Percentiles rank a stretch among this genome's conserved stretches.
These are phyloP conservation scores for Ustilago shanxiensis DNA, from an alignment of 1,284 basidiomycete species.

Conservation along the genomic window DNA sequence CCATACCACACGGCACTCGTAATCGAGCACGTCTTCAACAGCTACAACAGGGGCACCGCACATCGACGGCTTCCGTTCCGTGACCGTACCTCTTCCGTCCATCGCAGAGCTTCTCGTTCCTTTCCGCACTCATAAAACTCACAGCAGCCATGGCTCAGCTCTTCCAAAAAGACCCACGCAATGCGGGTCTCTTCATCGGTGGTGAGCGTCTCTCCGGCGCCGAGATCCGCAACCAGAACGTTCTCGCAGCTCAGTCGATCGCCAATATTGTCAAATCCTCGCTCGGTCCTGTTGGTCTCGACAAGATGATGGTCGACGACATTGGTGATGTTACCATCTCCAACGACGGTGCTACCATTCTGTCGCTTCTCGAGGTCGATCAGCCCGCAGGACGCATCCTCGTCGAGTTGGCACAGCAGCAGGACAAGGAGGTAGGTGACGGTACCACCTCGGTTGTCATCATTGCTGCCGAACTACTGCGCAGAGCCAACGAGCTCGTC, in stretches of 20 bases:
- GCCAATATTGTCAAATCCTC: slow-evolving; percentile 98
- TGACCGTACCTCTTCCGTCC: not conserved
- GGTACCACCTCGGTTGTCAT: slow-evolving; percentile 99
- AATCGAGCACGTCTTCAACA: not conserved
- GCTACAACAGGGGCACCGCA: not conserved
- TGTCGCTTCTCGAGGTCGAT: slow-evolving; percentile 88
- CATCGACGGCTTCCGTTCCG: not conserved
- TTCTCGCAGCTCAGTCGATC: slow-evolving; percentile 94
- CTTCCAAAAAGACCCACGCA: slow-evolving; percentile 69
- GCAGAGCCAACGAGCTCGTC: slow-evolving; percentile 96
- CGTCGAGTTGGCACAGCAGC: slow-evolving; percentile 97
- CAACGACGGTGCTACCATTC: slow-evolving; percentile 98
- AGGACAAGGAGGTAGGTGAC: slow-evolving; percentile 99
- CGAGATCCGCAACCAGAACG: slow-evolving; percentile 92
- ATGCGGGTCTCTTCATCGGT: slow-evolving; percentile 79
- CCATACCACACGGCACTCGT: not conserved
- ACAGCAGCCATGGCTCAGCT: slow-evolving; percentile 64
- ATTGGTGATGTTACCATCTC: slow-evolving; percentile 99
- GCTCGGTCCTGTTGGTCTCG: slow-evolving; percentile 83
- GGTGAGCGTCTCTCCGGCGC: slow-evolving; percentile 93
- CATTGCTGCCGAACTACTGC: slow-evolving; percentile 92
- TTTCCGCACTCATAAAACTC: not conserved
- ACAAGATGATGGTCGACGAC: slow-evolving; percentile 90
- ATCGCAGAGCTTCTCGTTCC: not conserved
- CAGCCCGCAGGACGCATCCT: slow-evolving; percentile 95